Evolutionary conservation across 2,329 filamentous ascomycete species (phyloP).

Genomic region (Aspergillus pseudoterreus): DNA sequence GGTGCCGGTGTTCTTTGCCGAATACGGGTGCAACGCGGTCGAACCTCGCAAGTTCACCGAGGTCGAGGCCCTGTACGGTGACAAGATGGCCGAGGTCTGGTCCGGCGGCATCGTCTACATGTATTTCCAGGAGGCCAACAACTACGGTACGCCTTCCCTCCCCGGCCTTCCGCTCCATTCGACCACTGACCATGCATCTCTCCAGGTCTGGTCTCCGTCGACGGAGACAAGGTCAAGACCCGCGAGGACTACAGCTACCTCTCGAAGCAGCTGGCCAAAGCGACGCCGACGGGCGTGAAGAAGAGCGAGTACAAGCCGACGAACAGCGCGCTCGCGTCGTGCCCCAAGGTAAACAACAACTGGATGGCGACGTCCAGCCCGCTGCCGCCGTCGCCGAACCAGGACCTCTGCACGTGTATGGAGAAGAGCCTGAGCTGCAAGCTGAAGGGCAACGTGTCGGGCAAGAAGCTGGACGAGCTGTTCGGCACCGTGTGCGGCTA

Average conservation of each 20-base stretch:
- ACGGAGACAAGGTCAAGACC: slow-evolving; percentile 58
- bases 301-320: slow-evolving; percentile 65
- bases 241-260: slow-evolving; percentile 72
- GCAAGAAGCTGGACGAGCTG: slow-evolving; percentile 60
- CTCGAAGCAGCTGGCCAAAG: slow-evolving; percentile 63
- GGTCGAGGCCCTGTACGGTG: slow-evolving; percentile 72
- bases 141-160: slow-evolving; percentile 61
- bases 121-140: slow-evolving; percentile 87
- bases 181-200: slow-evolving; percentile 5
- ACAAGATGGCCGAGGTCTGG: slow-evolving; percentile 78
- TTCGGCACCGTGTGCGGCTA: slow-evolving; percentile 55
- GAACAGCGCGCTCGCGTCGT: slow-evolving; percentile 64
- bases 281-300: slow-evolving; percentile 61
- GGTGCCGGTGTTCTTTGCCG: slow-evolving; percentile 93
- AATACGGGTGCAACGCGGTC: slow-evolving; percentile 87
- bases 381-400: slow-evolving; percentile 78
- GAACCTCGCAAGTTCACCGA: slow-evolving; percentile 76
- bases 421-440: slow-evolving; percentile 66
- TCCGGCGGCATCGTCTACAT: slow-evolving; percentile 97
- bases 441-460: slow-evolving; percentile 54
- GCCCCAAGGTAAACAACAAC: slow-evolving; percentile 60
- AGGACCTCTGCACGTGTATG: slow-evolving; percentile 80
- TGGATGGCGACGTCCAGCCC: slow-evolving; percentile 64
- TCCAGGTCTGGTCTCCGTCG: slow-evolving; percentile 55
- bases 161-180: not conserved